These are phyloP conservation scores for Fusarium sublunatum DNA, from an alignment of 2,329 filamentous ascomycete genomes.

Conservation along the genomic window DNA sequence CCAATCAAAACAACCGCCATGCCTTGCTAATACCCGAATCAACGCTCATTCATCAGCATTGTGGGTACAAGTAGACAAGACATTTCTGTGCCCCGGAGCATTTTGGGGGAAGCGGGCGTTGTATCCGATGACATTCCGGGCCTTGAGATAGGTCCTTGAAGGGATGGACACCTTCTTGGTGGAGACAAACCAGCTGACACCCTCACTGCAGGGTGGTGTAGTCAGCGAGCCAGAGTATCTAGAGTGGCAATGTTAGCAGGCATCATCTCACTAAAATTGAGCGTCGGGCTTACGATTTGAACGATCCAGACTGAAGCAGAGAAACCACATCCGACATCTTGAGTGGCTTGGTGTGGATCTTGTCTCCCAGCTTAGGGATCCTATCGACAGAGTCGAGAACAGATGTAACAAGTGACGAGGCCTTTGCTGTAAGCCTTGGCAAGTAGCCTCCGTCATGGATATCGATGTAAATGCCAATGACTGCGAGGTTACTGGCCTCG, in stretches of 20 bases:
- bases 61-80: conserved; percentile 18
- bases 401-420: conserved; percentile 49
- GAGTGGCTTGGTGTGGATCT: conserved; percentile 52
- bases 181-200: conserved; percentile 64
- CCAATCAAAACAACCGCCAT: neutral
- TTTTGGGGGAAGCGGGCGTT: conserved; percentile 68
- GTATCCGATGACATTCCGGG: conserved; percentile 66
- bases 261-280: neutral
- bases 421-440: neutral
- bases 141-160: conserved; percentile 61
- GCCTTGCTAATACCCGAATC: neutral
- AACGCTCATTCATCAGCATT: neutral
- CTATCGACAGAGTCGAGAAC: conserved; percentile 51
- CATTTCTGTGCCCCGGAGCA: conserved; percentile 54
- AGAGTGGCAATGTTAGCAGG: conserved; percentile 9
- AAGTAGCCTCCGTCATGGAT: conserved; percentile 25
- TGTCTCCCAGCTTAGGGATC: conserved; percentile 54
- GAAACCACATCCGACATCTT: conserved; percentile 56
- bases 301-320: conserved; percentile 44
- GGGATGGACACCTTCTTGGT: conserved; percentile 60
- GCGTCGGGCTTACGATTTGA: conserved; percentile 43
- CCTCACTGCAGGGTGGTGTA: conserved; percentile 70
- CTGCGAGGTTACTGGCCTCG: conserved; percentile 44
- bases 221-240: conserved; percentile 69
- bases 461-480: conserved; percentile 44